Percentiles rank a stretch among this genome's conserved stretches.
Evolutionary conservation across 1,284 basidiomycete genomes (phyloP).

Genomic region (Microstroma glucosiphilum): DNA sequence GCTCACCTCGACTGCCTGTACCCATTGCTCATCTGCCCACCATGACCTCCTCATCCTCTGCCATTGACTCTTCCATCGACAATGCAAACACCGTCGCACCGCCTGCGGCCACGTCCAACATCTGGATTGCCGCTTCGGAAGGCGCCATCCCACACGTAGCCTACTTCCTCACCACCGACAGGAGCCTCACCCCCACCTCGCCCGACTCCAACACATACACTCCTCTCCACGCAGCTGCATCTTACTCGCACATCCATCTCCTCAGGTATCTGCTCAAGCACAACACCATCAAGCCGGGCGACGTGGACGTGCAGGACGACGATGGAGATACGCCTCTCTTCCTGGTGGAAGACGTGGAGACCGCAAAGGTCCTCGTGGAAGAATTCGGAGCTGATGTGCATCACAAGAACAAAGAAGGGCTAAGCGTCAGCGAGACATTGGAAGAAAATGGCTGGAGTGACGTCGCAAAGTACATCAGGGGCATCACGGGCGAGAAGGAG

Average conservation of each 20-base stretch:
- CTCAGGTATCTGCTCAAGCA: conserved; percentile 39
- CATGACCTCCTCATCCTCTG: background rate
- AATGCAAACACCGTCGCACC: background rate
- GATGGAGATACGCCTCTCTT: conserved; percentile 48
- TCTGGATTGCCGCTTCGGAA: conserved; percentile 48
- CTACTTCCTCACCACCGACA: conserved; percentile 31
- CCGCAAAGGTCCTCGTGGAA: conserved; percentile 37
- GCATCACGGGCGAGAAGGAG: background rate
- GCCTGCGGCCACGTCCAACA: conserved; percentile 20
- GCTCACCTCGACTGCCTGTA: background rate
- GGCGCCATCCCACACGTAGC: conserved; percentile 41
- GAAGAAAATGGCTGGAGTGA: background rate
- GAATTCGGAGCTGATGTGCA: conserved; percentile 38
- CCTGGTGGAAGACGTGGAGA: conserved; percentile 38
- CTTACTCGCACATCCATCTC: conserved; percentile 39
- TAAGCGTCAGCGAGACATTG: conserved; percentile 17
- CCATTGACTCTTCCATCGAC: background rate
- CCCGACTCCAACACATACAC: conserved; percentile 43
- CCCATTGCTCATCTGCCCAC: background rate
- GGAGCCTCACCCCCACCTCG: conserved; percentile 26
- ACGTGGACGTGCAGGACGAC: conserved; percentile 32
- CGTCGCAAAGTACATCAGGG: background rate
- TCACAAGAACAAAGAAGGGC: conserved; percentile 34
- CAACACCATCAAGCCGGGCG: conserved; percentile 19
- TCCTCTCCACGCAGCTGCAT: conserved; percentile 47